These are phyloP conservation scores for Lolium multiflorum DNA, from an alignment of 176 grass and related monocot species.

Conservation along the genomic window DNA sequence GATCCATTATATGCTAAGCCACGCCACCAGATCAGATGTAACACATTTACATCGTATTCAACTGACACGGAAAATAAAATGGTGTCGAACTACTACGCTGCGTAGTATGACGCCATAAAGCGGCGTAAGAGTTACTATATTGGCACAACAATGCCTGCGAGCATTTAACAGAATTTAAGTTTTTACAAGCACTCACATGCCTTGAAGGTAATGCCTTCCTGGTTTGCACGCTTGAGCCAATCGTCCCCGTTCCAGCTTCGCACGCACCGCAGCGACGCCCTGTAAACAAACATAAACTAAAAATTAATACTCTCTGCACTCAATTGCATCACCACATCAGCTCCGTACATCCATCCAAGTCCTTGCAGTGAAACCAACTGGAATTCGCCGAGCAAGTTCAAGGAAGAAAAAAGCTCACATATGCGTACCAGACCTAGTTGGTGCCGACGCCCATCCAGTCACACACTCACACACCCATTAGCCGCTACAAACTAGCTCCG, in stretches of 20 bases:
- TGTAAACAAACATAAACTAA: background rate
- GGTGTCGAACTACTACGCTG: background rate
- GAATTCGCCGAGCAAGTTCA: background rate
- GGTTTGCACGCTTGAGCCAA: too few relatives aligned
- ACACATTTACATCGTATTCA: background rate
- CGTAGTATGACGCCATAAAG: slow-evolving; percentile 14
- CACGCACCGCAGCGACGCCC: background rate
- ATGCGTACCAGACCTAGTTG: background rate
- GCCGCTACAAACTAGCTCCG: background rate
- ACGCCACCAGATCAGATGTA: background rate
- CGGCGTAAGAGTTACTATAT: slow-evolving; percentile 11
- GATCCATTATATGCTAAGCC: background rate
- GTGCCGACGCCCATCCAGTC: background rate
- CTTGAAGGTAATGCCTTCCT: background rate
- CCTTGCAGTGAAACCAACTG: background rate
- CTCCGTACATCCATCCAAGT: background rate
- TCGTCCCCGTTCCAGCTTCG: background rate
- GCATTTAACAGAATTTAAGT: background rate
- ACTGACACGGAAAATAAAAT: background rate
- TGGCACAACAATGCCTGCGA: background rate
- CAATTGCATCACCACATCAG: background rate
- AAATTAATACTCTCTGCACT: background rate
- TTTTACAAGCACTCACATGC: slow-evolving; percentile 5
- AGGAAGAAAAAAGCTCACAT: background rate
- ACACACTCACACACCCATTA: background rate